phyloP scores from a whole-genome alignment of 2,329 filamentous ascomycete species.

The Aspergillus ustus region DNA sequence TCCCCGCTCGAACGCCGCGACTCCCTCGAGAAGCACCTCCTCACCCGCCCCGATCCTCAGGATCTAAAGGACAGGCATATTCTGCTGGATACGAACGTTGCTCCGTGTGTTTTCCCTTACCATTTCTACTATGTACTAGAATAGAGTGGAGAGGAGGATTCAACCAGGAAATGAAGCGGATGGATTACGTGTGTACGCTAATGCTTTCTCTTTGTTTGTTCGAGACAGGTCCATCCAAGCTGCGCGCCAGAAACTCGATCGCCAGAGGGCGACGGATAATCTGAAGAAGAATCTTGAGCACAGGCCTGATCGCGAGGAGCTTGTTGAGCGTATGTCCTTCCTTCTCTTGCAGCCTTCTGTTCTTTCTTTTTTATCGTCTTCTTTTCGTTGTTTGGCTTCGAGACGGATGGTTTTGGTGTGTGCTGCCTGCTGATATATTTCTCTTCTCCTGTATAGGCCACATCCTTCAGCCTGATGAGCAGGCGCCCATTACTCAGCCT shows the following conservation, averaged over 20 bases:
- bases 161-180: neutral
- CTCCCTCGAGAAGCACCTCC: conserved; percentile 73
- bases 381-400: neutral
- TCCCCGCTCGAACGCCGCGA: conserved; percentile 60
- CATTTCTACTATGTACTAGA: neutral
- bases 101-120: conserved; percentile 57
- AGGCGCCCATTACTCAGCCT: neutral
- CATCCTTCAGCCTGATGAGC: conserved; percentile 54
- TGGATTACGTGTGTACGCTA: neutral
- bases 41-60: conserved; percentile 68
- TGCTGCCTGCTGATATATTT: neutral
- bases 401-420: neutral
- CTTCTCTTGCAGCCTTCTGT: neutral
- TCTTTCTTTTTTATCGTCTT: neutral
- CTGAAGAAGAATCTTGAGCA: conserved; percentile 68
- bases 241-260: conserved; percentile 65
- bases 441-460: conserved; percentile 63
- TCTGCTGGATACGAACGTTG: conserved; percentile 68
- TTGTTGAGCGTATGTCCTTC: conserved; percentile 72
- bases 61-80: conserved; percentile 73
- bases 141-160: neutral
- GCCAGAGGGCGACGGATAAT: conserved; percentile 65
- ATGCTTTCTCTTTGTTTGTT: neutral
- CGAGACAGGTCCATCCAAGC: conserved; percentile 64
- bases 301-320: conserved; percentile 70